Evolutionary conservation across 1,284 basidiomycete genomes (phyloP).

Genomic region (Fistulina hepatica): DNA sequence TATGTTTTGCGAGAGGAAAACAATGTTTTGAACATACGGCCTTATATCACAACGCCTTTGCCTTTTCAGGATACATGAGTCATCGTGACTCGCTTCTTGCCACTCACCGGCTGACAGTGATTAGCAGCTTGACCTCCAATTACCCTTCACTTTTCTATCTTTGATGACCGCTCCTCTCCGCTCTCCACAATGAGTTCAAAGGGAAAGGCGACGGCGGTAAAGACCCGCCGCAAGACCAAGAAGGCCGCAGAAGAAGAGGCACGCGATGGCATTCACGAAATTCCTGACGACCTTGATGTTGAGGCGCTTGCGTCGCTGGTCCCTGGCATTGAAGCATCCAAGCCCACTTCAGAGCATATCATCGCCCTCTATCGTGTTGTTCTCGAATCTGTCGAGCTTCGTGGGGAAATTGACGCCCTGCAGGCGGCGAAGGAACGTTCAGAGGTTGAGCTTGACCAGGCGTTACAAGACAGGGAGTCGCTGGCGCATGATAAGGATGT

Average conservation of each 20-base stretch:
- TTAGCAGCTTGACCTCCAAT: too few species aligned
- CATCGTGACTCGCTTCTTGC: too few species aligned
- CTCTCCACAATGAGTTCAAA: too few species aligned
- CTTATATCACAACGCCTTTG: too few species aligned
- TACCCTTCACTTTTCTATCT: too few species aligned
- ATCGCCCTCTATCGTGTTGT: constrained; percentile 50
- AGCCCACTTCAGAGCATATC: constrained; percentile 47
- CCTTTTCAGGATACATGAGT: too few species aligned
- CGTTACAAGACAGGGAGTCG: constrained; percentile 60
- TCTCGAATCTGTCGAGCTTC: constrained; percentile 41
- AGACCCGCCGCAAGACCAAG: constrained; percentile 34
- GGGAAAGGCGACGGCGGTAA: too few species aligned
- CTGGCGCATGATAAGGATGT: constrained; percentile 43
- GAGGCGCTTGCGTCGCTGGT: constrained; percentile 42
- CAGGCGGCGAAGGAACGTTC: constrained; percentile 53
- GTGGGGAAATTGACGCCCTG: constrained; percentile 55
- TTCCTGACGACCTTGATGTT: constrained; percentile 51
- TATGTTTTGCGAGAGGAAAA: too few species aligned
- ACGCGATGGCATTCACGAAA: constrained; percentile 16
- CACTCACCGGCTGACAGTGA: too few species aligned
- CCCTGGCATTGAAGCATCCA: constrained; percentile 42
- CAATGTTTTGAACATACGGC: too few species aligned
- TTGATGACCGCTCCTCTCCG: too few species aligned
- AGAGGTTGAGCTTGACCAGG: constrained; percentile 71
- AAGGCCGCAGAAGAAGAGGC: constrained; percentile 21